Percentiles rank a stretch among this genome's conserved stretches.
Evolutionary conservation across 2,329 filamentous ascomycete genomes (phyloP).

Genomic region (Curvularia lunata): DNA sequence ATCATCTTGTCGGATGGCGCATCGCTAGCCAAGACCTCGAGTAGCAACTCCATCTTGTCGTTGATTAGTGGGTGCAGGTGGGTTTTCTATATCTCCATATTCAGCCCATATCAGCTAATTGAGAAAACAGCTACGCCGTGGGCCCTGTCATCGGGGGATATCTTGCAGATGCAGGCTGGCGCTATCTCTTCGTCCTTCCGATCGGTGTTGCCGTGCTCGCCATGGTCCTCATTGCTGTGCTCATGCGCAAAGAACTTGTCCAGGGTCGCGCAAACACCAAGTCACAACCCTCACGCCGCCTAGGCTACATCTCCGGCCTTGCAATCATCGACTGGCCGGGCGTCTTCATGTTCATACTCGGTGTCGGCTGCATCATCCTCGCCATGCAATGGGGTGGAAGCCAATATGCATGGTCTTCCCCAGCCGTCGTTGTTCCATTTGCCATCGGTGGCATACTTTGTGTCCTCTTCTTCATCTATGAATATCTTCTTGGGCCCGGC

Average conservation of each 20-base stretch:
- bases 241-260: constrained; percentile 66
- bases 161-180: constrained; percentile 63
- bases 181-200: constrained; percentile 69
- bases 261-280: constrained; percentile 55
- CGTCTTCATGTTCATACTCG: constrained; percentile 43
- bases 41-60: constrained; percentile 69
- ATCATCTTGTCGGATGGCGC: constrained; percentile 71
- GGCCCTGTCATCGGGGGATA: constrained; percentile 68
- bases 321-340: constrained; percentile 56
- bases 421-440: constrained; percentile 62
- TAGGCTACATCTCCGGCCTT: constrained; percentile 41
- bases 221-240: constrained; percentile 61
- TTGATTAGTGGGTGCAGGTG: constrained; percentile 62
- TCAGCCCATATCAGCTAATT: not conserved
- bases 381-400: constrained; percentile 62
- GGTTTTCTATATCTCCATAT: not conserved
- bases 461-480: constrained; percentile 60
- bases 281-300: constrained; percentile 37
- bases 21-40: constrained; percentile 73
- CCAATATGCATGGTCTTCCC: constrained; percentile 62
- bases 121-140: constrained; percentile 62
- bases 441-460: constrained; percentile 57
- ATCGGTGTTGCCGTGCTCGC: constrained; percentile 51
- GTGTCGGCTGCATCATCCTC: constrained; percentile 47
- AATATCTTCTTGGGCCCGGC: constrained; percentile 61